A percentile compares a stretch with the other conserved stretches of the same genome.
Evolutionary conservation across 1,284 basidiomycete genomes (phyloP).

Genomic region (Fomitopsis pinicola): DNA sequence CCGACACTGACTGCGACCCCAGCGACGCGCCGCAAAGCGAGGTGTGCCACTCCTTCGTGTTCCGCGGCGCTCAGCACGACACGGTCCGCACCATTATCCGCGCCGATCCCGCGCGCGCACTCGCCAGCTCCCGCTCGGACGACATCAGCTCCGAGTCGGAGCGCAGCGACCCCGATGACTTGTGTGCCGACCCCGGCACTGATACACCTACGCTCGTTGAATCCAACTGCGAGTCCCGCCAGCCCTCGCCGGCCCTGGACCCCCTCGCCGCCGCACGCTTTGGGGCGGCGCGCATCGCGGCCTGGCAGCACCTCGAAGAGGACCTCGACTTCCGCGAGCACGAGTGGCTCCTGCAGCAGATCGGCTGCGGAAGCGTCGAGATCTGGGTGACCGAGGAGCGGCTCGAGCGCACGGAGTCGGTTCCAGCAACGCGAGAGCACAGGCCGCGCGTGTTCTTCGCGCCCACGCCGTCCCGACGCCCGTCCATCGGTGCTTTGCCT

Average conservation of each 20-base stretch:
- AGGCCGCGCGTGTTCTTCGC: conserved; percentile 4
- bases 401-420: not conserved
- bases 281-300: not conserved
- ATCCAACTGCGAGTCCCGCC: not conserved
- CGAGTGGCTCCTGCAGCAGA: conserved; percentile 8
- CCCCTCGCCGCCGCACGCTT: not conserved
- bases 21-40: not conserved
- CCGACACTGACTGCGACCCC: not conserved
- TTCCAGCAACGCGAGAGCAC: not conserved
- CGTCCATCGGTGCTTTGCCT: not conserved
- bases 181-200: not conserved
- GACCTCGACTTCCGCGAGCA: conserved; percentile 9
- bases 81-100: conserved; percentile 4
- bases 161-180: not conserved
- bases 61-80: conserved; percentile 5
- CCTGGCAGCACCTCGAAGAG: conserved; percentile 6
- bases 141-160: not conserved
- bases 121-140: not conserved
- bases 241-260: not conserved
- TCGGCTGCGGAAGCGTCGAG: conserved; percentile 6
- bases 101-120: not conserved
- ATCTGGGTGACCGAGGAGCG: conserved; percentile 7
- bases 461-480: not conserved
- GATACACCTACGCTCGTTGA: not conserved
- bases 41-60: conserved; percentile 1